These are phyloP conservation scores for Voacanga thouarsii DNA, from an alignment of 257 asterid species.

Conservation along the genomic window DNA sequence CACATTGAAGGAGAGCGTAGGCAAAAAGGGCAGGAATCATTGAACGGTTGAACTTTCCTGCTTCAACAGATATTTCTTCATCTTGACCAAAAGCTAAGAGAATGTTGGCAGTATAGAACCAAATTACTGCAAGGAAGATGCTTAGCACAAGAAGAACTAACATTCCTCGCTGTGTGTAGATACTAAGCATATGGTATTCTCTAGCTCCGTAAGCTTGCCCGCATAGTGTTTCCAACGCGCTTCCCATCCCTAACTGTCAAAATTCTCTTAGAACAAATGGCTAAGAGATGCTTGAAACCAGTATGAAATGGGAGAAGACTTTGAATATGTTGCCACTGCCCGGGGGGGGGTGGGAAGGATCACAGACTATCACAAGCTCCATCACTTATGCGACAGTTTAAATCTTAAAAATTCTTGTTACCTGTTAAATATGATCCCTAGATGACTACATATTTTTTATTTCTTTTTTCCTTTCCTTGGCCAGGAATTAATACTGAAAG, in stretches of 20 bases:
- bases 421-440: neutral
- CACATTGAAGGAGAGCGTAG: slow-evolving; percentile 57
- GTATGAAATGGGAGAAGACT: neutral
- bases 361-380: neutral
- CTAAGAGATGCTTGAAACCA: neutral
- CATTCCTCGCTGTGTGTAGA: slow-evolving; percentile 52
- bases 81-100: slow-evolving; percentile 54
- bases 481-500: neutral
- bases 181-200: slow-evolving; percentile 48
- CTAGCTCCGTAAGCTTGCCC: slow-evolving; percentile 73
- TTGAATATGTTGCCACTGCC: no score
- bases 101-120: slow-evolving; percentile 49
- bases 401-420: no score
- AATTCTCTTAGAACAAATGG: neutral
- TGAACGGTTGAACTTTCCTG: slow-evolving; percentile 51
- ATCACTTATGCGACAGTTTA: no score
- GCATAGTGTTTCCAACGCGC: slow-evolving; percentile 64
- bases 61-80: slow-evolving; percentile 45
- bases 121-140: slow-evolving; percentile 43
- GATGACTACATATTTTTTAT: no score
- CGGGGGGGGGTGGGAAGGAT: no score
- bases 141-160: slow-evolving; percentile 36
- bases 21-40: slow-evolving; percentile 66
- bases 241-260: slow-evolving; percentile 70
- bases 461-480: no score